These are phyloP conservation scores for Dimargaris verticillata DNA, from an alignment of 192 early-diverging fungal genomes.

Conservation along the genomic window DNA sequence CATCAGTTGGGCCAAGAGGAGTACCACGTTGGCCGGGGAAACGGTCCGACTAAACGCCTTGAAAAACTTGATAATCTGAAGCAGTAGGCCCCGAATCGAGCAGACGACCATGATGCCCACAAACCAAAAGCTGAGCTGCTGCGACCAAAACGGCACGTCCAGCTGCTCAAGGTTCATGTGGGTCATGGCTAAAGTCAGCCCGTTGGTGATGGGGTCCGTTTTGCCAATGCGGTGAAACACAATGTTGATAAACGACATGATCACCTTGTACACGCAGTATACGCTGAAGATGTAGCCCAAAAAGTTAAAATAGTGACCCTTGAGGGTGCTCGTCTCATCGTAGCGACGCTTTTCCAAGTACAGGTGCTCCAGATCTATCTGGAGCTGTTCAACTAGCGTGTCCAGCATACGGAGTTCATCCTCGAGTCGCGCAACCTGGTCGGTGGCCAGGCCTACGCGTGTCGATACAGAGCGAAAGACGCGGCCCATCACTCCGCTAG, in stretches of 20 bases:
- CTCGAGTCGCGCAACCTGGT: slow-evolving; percentile 19
- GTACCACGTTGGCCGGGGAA: slow-evolving; percentile 54
- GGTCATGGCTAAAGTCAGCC: slow-evolving; percentile 51
- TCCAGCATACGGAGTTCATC: slow-evolving; percentile 33
- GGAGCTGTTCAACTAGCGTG: slow-evolving; percentile 47
- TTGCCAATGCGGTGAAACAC: slow-evolving; percentile 54
- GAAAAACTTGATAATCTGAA: slow-evolving; percentile 68
- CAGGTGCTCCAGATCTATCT: slow-evolving; percentile 65
- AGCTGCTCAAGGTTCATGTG: slow-evolving; percentile 40
- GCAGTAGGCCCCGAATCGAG: slow-evolving; percentile 74
- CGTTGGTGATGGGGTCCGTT: slow-evolving; percentile 68
- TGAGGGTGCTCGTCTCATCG: slow-evolving; percentile 44
- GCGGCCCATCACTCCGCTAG: slow-evolving; percentile 14
- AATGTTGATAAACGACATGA: slow-evolving; percentile 62
- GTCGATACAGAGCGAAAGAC: slow-evolving; percentile 18
- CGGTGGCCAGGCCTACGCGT: slow-evolving; percentile 10
- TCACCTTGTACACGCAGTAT: slow-evolving; percentile 81
- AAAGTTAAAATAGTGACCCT: slow-evolving; percentile 63
- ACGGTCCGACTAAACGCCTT: slow-evolving; percentile 47
- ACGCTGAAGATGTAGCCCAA: slow-evolving; percentile 74
- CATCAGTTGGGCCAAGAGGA: slow-evolving; percentile 77
- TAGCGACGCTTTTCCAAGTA: slow-evolving; percentile 52
- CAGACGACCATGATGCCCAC: slow-evolving; percentile 79
- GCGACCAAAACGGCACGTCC: slow-evolving; percentile 71
- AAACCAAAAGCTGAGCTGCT: slow-evolving; percentile 83